These are phyloP conservation scores for Nakaseomyces kungkrabaensis DNA, from an alignment of 1,139 yeast species.

Conservation along the genomic window DNA sequence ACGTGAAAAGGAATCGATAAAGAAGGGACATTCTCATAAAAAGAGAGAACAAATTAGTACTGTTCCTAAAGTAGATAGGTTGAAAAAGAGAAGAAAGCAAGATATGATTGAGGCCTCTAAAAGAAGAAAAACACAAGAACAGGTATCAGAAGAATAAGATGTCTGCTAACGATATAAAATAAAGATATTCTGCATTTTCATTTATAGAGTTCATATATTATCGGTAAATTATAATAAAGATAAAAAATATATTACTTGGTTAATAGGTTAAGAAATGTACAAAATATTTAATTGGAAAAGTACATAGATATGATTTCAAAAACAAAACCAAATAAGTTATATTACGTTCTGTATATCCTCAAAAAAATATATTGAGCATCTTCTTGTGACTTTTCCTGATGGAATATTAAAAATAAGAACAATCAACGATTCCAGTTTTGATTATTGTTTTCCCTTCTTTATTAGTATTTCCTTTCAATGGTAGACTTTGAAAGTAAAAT, in stretches of 20 bases:
- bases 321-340: too few species aligned
- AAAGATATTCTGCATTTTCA: not conserved
- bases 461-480: not conserved
- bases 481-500: not conserved
- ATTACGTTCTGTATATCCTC: too few species aligned
- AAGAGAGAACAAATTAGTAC: slow-evolving; percentile 71
- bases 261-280: not conserved
- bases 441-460: not conserved
- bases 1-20: slow-evolving; percentile 55
- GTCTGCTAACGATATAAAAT: not conserved
- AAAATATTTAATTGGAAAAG: not conserved
- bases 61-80: slow-evolving; percentile 61
- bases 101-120: slow-evolving; percentile 80
- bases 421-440: not conserved
- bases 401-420: not conserved
- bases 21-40: slow-evolving; percentile 37
- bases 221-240: not conserved
- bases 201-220: too few species aligned
- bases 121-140: slow-evolving; percentile 36
- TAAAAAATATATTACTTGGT: not conserved
- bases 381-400: not conserved
- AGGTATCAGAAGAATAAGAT: not conserved
- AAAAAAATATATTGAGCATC: too few species aligned
- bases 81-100: slow-evolving; percentile 50
- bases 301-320: not conserved